Evolutionary conservation across 2,329 filamentous ascomycete genomes (phyloP).

Genomic region (Exutisphaerella laricina): DNA sequence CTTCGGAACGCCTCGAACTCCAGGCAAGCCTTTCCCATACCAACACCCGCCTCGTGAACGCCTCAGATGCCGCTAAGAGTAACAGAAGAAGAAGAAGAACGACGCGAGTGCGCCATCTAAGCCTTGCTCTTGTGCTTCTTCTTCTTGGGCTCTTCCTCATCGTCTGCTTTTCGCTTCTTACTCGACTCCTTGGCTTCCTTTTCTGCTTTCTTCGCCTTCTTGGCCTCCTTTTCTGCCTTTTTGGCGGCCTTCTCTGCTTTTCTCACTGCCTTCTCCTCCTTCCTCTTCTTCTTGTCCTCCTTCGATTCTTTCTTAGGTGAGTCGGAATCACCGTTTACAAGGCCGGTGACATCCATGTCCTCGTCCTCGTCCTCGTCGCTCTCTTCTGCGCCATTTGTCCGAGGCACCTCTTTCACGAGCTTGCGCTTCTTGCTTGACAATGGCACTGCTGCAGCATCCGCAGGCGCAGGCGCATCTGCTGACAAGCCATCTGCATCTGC

Average conservation of each 20-base stretch:
- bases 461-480: constrained; percentile 56
- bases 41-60: no score
- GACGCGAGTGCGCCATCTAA: constrained; percentile 9
- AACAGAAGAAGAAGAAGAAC: constrained; percentile 1
- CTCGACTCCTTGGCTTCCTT: constrained; percentile 23
- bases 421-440: constrained; percentile 38
- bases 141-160: constrained; percentile 46
- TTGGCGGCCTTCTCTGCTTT: constrained; percentile 29
- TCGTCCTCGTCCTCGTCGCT: constrained; percentile 39
- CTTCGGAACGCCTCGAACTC: no score
- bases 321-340: constrained; percentile 21
- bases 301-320: constrained; percentile 23
- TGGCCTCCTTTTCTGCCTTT: constrained; percentile 33
- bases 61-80: constrained; percentile 1
- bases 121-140: constrained; percentile 27
- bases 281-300: constrained; percentile 26
- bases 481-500: constrained; percentile 81
- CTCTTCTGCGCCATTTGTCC: constrained; percentile 36
- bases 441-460: constrained; percentile 48
- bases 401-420: constrained; percentile 46
- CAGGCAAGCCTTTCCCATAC: no score
- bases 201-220: constrained; percentile 33
- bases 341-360: constrained; percentile 13
- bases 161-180: constrained; percentile 39
- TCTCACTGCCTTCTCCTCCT: constrained; percentile 24